A percentile compares a stretch with the other conserved stretches of the same genome.
Conservation (phyloP, 2,329 filamentous ascomycete genomes). For the Talaromyces sp. region DNA sequence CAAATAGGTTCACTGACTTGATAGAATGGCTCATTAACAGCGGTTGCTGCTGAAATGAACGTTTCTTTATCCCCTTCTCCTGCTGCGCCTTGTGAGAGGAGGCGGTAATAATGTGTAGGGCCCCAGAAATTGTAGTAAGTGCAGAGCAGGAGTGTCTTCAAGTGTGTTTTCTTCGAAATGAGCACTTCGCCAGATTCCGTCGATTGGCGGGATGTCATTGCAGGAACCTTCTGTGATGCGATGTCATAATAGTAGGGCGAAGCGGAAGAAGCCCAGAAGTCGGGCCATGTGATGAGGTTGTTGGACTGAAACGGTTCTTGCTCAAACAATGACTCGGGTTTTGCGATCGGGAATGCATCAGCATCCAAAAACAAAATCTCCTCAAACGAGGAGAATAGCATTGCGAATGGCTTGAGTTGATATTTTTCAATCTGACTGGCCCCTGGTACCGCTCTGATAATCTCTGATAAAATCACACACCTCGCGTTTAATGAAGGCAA, state of each 20-base stretch:
- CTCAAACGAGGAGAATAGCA: slow-evolving; percentile 53
- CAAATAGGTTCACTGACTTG: slow-evolving; percentile 41
- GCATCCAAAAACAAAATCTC: slow-evolving; percentile 52
- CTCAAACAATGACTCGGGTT: slow-evolving; percentile 46
- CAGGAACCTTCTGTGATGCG: slow-evolving; percentile 35
- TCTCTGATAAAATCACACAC: slow-evolving; percentile 47
- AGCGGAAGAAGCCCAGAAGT: slow-evolving; percentile 46
- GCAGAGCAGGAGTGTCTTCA: slow-evolving; percentile 51
- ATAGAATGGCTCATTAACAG: slow-evolving; percentile 43
- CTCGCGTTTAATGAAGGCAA: slow-evolving; percentile 45
- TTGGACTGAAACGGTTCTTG: slow-evolving; percentile 44
- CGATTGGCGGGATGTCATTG: slow-evolving; percentile 35
- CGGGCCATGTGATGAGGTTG: slow-evolving; percentile 34
- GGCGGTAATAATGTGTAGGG: slow-evolving; percentile 53
- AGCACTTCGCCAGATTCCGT: slow-evolving; percentile 54
- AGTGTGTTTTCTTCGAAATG: slow-evolving; percentile 52
- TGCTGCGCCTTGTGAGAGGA: slow-evolving; percentile 37
- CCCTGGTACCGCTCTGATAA: slow-evolving; percentile 35
- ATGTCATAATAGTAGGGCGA: slow-evolving; percentile 51
- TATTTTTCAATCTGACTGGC: slow-evolving; percentile 39
- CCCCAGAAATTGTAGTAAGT: slow-evolving; percentile 60
- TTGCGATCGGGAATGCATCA: slow-evolving; percentile 47
- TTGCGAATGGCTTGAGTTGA: slow-evolving; percentile 37
- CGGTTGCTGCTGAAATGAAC: slow-evolving; percentile 48
- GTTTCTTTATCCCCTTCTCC: slow-evolving; percentile 56